A percentile compares a stretch with the other conserved stretches of the same genome.
Conservation (phyloP, 2,329 filamentous ascomycete genomes). For the Fusarium tjaetaba region DNA sequence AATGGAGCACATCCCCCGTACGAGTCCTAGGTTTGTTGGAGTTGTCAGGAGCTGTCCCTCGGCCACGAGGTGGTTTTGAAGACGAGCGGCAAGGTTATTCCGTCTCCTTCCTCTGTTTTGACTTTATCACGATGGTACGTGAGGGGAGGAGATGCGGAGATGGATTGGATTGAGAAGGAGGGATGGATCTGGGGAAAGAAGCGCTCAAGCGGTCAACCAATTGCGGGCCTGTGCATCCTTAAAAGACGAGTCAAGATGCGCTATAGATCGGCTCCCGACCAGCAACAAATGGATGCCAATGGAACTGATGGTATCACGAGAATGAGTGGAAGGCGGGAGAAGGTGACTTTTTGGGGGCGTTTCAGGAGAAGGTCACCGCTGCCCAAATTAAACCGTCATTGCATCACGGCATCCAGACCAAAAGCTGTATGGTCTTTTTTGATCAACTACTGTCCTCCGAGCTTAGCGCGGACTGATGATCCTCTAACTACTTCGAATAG, state of each 20-base stretch:
- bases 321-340: constrained; percentile 5
- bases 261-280: constrained; percentile 18
- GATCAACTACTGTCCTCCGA: constrained; percentile 9
- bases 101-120: constrained; percentile 9
- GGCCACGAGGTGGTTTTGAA: background rate
- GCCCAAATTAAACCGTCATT: constrained; percentile 12
- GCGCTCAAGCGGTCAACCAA: constrained; percentile 1
- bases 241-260: constrained; percentile 8
- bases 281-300: background rate
- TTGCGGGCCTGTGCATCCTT: constrained; percentile 32
- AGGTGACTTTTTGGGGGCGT: background rate
- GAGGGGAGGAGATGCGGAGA: constrained; percentile 23
- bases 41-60: background rate
- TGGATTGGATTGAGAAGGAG: constrained; percentile 6
- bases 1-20: background rate
- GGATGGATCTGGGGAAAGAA: background rate
- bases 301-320: constrained; percentile 27
- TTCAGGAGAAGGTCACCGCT: constrained; percentile 13
- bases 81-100: background rate
- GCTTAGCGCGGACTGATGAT: constrained; percentile 32
- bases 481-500: constrained; percentile 2
- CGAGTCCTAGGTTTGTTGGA: background rate
- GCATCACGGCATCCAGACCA: background rate
- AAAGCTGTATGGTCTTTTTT: background rate
- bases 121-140: background rate